Base-by-base conservation (phyloP, 2,329 filamentous ascomycete species). In the Sporothrix pallida region DNA sequence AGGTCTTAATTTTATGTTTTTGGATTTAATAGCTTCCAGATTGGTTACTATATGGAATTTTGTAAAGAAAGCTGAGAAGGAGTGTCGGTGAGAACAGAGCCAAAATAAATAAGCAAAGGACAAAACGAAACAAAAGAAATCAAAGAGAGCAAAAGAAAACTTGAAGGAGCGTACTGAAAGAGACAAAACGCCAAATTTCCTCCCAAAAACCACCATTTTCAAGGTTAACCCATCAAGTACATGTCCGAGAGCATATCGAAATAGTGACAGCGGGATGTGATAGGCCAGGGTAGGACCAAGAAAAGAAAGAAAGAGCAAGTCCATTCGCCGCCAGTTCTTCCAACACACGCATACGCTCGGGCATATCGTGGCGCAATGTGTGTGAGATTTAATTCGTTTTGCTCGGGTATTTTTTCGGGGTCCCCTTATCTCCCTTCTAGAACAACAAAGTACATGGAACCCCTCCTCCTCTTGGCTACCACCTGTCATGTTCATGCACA, bases 321-420 rank as follows among this genome's bases (percentile, higher is more conserved):
- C 52, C 52, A 26, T 13, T 46, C 46, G 17, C 48, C 20, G 31
- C 70, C 54, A 5, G 42, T 3, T 15, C 23, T 71, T 20, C 37
- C 52, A 48, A 13, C 67, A 42, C 67, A 37, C 46, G 44, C 67
- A n/a, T 69, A 54, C 42, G 67, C 46, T 54, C n/a, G 48, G 50
- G 65, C 26, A 48, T 58, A 42, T 46, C 50, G 31, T 23, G 54
- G 54, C 15, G 10, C 20, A 20, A 48, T 50, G 20, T 13, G 20
- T 54, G 58, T 26, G 23, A 20, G 10, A 15, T 67, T 31, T 31
- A 46, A 13, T 54, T 56, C 42, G 42, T 56, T 60, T 62, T 58
- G 65, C 56, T 70, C 56, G 72, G 72, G 72, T 73, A 70, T 73
- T 63, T 58, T 42, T 26, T 42, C 12, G 62, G 37, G 72, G 15